Evolutionary conservation across 1,139 yeast species (phyloP).

Genomic region (Eremothecium cymbalariae): DNA sequence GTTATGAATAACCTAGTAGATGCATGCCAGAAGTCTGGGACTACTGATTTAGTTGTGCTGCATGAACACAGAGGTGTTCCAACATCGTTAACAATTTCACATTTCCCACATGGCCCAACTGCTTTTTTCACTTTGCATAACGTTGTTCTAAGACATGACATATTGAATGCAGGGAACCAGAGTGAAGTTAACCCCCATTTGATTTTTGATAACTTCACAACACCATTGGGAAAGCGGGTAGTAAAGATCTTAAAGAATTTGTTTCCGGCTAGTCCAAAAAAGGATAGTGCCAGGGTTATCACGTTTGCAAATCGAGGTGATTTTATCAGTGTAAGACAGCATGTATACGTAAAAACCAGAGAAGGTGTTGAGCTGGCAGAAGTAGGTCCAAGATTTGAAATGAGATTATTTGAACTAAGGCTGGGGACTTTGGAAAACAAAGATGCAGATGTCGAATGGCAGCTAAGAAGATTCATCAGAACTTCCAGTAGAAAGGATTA

Average conservation of each 20-base stretch:
- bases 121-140: conserved; percentile 91
- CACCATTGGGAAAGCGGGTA: conserved; percentile 76
- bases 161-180: conserved; percentile 76
- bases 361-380: conserved; percentile 91
- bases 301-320: conserved; percentile 89
- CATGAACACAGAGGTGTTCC: conserved; percentile 99
- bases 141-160: conserved; percentile 89
- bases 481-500: conserved; percentile 94
- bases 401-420: conserved; percentile 81
- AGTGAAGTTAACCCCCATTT: conserved; percentile 91
- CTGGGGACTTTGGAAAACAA: conserved; percentile 89
- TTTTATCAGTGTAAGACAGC: conserved; percentile 89
- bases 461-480: conserved; percentile 80
- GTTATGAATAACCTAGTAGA: conserved; percentile 77
- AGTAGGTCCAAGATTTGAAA: conserved; percentile 97
- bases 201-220: conserved; percentile 83
- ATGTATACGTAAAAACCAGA: conserved; percentile 80
- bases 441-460: conserved; percentile 99
- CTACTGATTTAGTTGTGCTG: conserved; percentile 74
- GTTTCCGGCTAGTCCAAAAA: conserved; percentile 95
- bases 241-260: conserved; percentile 74
- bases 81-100: conserved; percentile 83
- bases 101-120: conserved; percentile 97
- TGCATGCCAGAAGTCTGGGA: conserved; percentile 68
- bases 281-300: conserved; percentile 78